Base-by-base conservation (phyloP, 208 protist species). In the Jaenimonas drosophilae region DNA sequence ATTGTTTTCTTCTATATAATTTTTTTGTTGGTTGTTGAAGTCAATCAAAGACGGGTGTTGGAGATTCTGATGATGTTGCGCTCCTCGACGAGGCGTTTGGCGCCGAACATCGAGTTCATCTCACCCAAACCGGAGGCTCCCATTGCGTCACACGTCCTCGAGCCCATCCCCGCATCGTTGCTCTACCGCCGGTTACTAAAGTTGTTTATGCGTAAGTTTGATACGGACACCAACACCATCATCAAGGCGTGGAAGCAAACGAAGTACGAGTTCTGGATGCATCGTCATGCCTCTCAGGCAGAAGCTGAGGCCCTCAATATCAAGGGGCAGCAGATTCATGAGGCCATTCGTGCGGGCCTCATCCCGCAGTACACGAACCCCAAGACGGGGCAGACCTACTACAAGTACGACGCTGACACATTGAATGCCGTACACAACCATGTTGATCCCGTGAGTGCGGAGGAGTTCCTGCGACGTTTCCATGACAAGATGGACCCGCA, bases 231-330 rank as follows among this genome's bases (percentile, higher is more conserved):
- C 32, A 65, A 82, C 40, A 88, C 80, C 6, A 92, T 92, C 34
- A 44, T 92, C 17, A 73, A 67, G 6, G 79, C 78, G 29, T 92
- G 84, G 80, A 83, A 82, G 50, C 79, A 87, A 54, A 92, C 84
- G 31, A 88, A 86, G 61, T 88, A 81, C 62, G 73, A 92, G 64
- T 92, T 92, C 33, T 91, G 70, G 72, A 54, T 57, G 17, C 48
- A 79, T 53, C 62, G 77, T 12, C 58, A 76, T 37, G 69, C 60
- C 23, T 11, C 32, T 1, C 40, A 54, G 14, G 73, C 81, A 26
- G 70, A 82, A 23, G 77, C 75, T 0, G 66, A 72, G 21, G 30
- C 71, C 39, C 63, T 85, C n/a, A 91, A 83, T 49, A 63, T 87
- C 23, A 67, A 74, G 20, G 82, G 77, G 4, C 77, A 87, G 44